These are phyloP conservation scores for Colletotrichum spaethianum DNA, from an alignment of 2,329 filamentous ascomycete species.

Conservation along the genomic window DNA sequence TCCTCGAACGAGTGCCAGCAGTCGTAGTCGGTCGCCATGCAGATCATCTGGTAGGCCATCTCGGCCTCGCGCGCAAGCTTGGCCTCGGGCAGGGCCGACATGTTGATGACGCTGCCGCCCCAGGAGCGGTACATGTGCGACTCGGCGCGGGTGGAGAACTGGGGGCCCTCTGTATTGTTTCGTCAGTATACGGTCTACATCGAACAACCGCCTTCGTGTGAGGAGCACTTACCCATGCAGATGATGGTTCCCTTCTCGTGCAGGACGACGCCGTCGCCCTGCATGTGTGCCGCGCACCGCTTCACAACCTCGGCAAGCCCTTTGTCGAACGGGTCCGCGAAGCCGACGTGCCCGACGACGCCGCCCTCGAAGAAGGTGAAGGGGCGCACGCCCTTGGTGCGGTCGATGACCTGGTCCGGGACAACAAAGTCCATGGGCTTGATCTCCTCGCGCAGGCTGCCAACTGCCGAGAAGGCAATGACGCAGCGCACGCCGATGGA, in stretches of 20 bases:
- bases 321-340: constrained; percentile 94
- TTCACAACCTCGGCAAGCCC: constrained; percentile 82
- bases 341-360: constrained; percentile 93
- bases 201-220: background rate
- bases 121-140: constrained; percentile 94
- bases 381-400: constrained; percentile 93
- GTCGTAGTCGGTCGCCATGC: constrained; percentile 99
- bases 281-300: constrained; percentile 80
- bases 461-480: constrained; percentile 96
- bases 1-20: constrained; percentile 91
- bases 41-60: constrained; percentile 97
- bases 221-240: constrained; percentile 82
- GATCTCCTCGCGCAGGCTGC: constrained; percentile 91
- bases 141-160: constrained; percentile 97
- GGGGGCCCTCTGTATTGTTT: constrained; percentile 82
- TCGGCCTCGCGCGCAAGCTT: constrained; percentile 98
- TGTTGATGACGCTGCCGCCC: constrained; percentile 97
- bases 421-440: constrained; percentile 97
- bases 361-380: constrained; percentile 97
- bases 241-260: constrained; percentile 89
- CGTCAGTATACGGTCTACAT: background rate
- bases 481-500: constrained; percentile 90
- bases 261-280: constrained; percentile 86
- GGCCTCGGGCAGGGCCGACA: constrained; percentile 94
- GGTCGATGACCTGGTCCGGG: constrained; percentile 96